These are phyloP conservation scores for Porphyrellus cyaneotinctus DNA, from an alignment of 768 basidiomycete genomes.

Conservation along the genomic window DNA sequence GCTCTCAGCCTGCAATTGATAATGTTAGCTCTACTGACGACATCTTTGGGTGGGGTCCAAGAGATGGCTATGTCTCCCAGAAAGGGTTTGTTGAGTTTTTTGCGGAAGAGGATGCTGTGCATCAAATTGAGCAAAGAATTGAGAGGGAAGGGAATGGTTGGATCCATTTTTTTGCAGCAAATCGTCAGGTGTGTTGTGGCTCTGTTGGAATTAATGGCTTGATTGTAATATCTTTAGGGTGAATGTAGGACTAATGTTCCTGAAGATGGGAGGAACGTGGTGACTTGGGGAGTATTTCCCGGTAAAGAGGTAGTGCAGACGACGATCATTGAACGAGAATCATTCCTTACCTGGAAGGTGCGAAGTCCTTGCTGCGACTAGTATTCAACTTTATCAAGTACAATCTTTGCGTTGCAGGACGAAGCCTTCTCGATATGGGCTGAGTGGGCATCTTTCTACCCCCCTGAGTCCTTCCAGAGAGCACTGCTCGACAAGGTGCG, in stretches of 20 bases:
- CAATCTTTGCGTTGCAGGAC: conserved; percentile 49
- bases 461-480: conserved; percentile 69
- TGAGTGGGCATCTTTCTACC: conserved; percentile 88
- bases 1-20: conserved; percentile 93
- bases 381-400: neutral
- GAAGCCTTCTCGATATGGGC: conserved; percentile 96
- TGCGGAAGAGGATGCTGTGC: conserved; percentile 56
- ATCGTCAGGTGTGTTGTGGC: conserved; percentile 52
- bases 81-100: conserved; percentile 99
- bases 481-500: conserved; percentile 67
- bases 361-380: conserved; percentile 12
- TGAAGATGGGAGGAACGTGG: conserved; percentile 81
- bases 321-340: conserved; percentile 93
- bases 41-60: conserved; percentile 90
- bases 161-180: conserved; percentile 87
- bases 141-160: conserved; percentile 51
- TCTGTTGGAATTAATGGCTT: neutral
- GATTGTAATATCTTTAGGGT: conserved; percentile 43
- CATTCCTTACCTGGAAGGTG: conserved; percentile 97
- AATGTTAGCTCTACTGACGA: conserved; percentile 69
- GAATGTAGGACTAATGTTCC: conserved; percentile 77
- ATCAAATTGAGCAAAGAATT: conserved; percentile 55
- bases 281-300: conserved; percentile 98
- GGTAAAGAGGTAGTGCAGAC: conserved; percentile 95
- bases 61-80: conserved; percentile 92